phyloP scores from a whole-genome alignment of 2,329 filamentous ascomycete genomes.

The Pseudogymnoascus sp. region DNA sequence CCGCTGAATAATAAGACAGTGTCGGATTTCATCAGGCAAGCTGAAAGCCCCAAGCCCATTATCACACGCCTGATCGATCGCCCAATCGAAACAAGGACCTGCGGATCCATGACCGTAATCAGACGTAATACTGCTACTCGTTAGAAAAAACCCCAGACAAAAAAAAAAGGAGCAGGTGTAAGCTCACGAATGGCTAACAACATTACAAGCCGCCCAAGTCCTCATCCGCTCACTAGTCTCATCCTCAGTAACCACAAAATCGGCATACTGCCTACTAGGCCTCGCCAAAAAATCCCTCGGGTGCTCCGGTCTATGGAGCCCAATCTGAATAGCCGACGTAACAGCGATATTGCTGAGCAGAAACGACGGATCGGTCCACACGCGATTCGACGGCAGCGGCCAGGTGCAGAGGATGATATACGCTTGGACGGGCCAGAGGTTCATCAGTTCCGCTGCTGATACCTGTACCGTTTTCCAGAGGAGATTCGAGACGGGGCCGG shows the following conservation, averaged over 20 bases:
- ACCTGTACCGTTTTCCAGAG: slow-evolving; percentile 12
- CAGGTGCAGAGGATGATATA: slow-evolving; percentile 18
- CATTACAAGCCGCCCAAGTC: slow-evolving; percentile 15
- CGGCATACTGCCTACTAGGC: not conserved
- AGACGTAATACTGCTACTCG: not conserved
- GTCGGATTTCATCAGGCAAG: slow-evolving; percentile 9
- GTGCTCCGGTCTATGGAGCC: slow-evolving; percentile 18
- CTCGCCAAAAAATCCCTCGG: slow-evolving; percentile 16
- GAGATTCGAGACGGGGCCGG: slow-evolving; percentile 11
- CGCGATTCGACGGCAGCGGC: slow-evolving; percentile 20
- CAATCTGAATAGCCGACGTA: slow-evolving; percentile 19
- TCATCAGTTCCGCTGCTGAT: slow-evolving; percentile 3
- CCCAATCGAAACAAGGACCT: slow-evolving; percentile 10
- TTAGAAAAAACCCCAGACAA: not conserved
- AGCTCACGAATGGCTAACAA: slow-evolving; percentile 10
- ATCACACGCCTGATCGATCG: slow-evolving; percentile 12
- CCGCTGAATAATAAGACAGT: slow-evolving; percentile 12
- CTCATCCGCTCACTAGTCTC: slow-evolving; percentile 4
- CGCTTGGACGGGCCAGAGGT: slow-evolving; percentile 13
- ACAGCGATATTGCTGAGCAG: slow-evolving; percentile 19
- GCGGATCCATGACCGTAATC: not conserved
- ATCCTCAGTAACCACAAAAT: not conserved
- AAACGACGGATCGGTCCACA: slow-evolving; percentile 16
- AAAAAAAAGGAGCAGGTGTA: not conserved
- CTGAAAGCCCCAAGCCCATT: slow-evolving; percentile 3